These are phyloP conservation scores for Paraphaeosphaeria minitans DNA, from an alignment of 2,329 filamentous ascomycete genomes.

Conservation along the genomic window DNA sequence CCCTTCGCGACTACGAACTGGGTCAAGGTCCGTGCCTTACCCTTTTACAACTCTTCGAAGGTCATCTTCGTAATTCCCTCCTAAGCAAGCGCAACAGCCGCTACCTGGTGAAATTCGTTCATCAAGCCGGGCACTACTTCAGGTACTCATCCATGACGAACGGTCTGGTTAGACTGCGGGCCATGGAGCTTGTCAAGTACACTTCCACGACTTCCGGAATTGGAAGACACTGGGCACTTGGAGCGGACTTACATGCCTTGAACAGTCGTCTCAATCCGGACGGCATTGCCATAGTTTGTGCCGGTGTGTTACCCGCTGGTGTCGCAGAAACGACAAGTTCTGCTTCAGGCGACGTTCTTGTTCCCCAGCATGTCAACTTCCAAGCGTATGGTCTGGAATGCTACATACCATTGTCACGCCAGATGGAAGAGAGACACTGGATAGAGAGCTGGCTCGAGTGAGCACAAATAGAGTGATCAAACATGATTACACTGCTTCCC, in stretches of 20 bases:
- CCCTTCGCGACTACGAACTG: not conserved
- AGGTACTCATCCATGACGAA: slow-evolving; percentile 3
- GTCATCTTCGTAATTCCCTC: slow-evolving; percentile 8
- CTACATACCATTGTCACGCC: slow-evolving; percentile 10
- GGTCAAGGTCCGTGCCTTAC: slow-evolving; percentile 13
- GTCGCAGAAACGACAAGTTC: not conserved
- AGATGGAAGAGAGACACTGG: slow-evolving; percentile 13
- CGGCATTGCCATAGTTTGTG: slow-evolving; percentile 12
- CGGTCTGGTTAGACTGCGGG: slow-evolving; percentile 2
- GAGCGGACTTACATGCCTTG: slow-evolving; percentile 15
- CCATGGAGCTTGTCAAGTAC: slow-evolving; percentile 17
- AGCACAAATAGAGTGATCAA: not conserved
- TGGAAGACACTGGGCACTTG: slow-evolving; percentile 14
- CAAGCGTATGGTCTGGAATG: slow-evolving; percentile 15
- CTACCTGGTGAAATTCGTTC: slow-evolving; percentile 13
- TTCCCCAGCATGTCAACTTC: slow-evolving; percentile 15
- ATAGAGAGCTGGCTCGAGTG: slow-evolving; percentile 14
- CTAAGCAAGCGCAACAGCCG: slow-evolving; percentile 13
- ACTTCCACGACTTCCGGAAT: slow-evolving; percentile 12
- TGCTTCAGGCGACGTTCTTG: not conserved
- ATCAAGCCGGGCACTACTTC: slow-evolving; percentile 15
- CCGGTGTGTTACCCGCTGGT: slow-evolving; percentile 10
- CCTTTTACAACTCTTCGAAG: slow-evolving; percentile 12
- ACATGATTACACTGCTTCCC: not conserved
- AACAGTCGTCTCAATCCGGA: slow-evolving; percentile 10